phyloP scores from a whole-genome alignment of 2,329 filamentous ascomycete genomes.

The Ophiostoma quercus region DNA sequence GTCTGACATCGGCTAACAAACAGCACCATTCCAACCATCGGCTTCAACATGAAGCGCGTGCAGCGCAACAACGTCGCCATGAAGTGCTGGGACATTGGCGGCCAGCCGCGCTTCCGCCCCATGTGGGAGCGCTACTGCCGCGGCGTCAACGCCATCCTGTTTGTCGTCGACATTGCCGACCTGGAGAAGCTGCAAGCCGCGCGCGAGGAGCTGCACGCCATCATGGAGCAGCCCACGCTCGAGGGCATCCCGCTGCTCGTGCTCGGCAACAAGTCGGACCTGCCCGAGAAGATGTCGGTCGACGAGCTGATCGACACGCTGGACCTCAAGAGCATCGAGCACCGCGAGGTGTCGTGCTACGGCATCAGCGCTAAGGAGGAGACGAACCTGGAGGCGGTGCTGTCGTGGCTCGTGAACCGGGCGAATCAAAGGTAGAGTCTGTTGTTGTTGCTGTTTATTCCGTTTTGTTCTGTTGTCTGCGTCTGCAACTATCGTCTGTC shows the following conservation, averaged over 20 bases:
- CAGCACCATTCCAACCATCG: slow-evolving; percentile 95
- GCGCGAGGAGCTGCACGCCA: slow-evolving; percentile 83
- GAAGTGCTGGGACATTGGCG: slow-evolving; percentile 98
- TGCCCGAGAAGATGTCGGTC: slow-evolving; percentile 83
- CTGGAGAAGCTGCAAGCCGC: slow-evolving; percentile 72
- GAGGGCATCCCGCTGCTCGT: slow-evolving; percentile 89
- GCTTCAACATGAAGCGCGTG: slow-evolving; percentile 98
- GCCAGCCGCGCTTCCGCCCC: slow-evolving; percentile 90
- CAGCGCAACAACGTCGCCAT: slow-evolving; percentile 97
- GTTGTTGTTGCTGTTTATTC: neutral
- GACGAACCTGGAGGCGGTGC: slow-evolving; percentile 93
- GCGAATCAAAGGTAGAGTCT: slow-evolving; percentile 56
- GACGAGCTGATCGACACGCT: slow-evolving; percentile 93
- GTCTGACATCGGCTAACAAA: neutral
- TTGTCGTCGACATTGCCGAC: slow-evolving; percentile 96
- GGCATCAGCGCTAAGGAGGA: slow-evolving; percentile 98
- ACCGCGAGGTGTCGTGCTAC: slow-evolving; percentile 96
- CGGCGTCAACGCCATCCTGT: slow-evolving; percentile 95
- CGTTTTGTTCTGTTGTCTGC: neutral
- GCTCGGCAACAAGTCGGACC: slow-evolving; percentile 93
- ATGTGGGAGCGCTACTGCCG: slow-evolving; percentile 99
- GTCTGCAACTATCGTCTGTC: neutral
- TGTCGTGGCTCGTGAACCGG: slow-evolving; percentile 93
- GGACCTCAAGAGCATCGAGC: slow-evolving; percentile 80
- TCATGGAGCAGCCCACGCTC: slow-evolving; percentile 78